Evolutionary conservation across 169 alveolate genomes (phyloP).

Genomic region (Eimeria brunetti): DNA sequence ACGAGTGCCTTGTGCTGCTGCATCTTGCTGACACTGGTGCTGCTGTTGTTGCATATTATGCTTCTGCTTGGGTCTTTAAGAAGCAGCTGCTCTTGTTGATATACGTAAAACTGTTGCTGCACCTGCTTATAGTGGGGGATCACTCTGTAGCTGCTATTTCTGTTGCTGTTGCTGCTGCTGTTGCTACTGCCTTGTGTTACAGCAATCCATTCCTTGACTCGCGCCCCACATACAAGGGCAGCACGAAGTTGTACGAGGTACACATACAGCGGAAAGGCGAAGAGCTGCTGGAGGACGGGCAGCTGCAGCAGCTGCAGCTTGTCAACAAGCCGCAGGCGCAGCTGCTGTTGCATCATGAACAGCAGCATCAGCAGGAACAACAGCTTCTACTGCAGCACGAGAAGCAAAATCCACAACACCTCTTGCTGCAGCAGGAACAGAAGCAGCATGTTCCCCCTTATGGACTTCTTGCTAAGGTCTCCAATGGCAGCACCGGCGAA

Average conservation of each 20-base stretch:
- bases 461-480: conserved; percentile 20
- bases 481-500: conserved; percentile 20
- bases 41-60: neutral
- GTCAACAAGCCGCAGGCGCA: conserved; percentile 9
- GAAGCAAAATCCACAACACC: conserved; percentile 32
- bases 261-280: conserved; percentile 55
- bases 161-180: conserved; percentile 31
- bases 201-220: conserved; percentile 61
- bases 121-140: neutral
- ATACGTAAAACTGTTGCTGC: neutral
- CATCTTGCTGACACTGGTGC: neutral
- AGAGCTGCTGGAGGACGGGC: conserved; percentile 46
- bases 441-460: neutral
- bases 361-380: conserved; percentile 33
- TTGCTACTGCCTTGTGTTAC: neutral
- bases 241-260: conserved; percentile 56
- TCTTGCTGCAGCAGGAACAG: conserved; percentile 11
- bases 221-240: conserved; percentile 54
- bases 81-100: neutral
- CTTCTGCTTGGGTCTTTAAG: neutral
- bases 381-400: conserved; percentile 13
- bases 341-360: conserved; percentile 25
- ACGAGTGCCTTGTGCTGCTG: neutral
- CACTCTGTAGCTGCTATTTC: neutral
- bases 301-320: conserved; percentile 56